phyloP scores from a whole-genome alignment of 2,329 filamentous ascomycete genomes.

The Claviceps lovelessii region DNA sequence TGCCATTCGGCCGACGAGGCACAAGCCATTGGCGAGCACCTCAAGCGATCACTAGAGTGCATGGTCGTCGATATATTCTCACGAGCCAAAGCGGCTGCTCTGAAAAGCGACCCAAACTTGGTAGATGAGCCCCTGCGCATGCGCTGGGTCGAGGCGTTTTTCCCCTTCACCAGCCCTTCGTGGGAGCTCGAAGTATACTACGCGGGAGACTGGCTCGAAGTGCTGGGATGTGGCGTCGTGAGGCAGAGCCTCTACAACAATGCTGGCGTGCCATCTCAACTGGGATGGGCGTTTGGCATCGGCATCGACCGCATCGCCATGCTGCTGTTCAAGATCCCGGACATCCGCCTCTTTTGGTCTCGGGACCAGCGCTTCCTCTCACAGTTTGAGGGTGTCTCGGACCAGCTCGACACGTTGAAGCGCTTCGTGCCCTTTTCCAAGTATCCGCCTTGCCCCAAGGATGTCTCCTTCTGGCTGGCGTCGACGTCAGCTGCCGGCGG shows the following conservation, averaged over 20 bases:
- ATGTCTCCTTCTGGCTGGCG: conserved; percentile 83
- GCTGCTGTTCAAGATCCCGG: conserved; percentile 89
- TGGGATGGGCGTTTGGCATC: conserved; percentile 93
- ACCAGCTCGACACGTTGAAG: conserved; percentile 31
- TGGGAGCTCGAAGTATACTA: conserved; percentile 97
- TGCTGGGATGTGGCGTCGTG: conserved; percentile 83
- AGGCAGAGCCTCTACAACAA: conserved; percentile 68
- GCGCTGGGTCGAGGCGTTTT: conserved; percentile 93
- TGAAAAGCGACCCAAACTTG: conserved; percentile 33
- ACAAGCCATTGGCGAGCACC: conserved; percentile 66
- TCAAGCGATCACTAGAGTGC: conserved; percentile 78
- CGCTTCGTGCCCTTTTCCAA: conserved; percentile 83
- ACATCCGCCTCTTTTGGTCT: conserved; percentile 96
- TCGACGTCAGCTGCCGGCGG: conserved; percentile 32
- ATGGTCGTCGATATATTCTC: conserved; percentile 85
- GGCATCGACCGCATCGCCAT: conserved; percentile 93
- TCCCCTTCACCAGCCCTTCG: conserved; percentile 88
- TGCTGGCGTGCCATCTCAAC: conserved; percentile 56
- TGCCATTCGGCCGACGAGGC: conserved; percentile 59
- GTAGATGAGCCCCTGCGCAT: conserved; percentile 62
- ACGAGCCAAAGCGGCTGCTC: conserved; percentile 54
- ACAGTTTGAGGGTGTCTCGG: conserved; percentile 59
- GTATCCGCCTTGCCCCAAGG: conserved; percentile 76
- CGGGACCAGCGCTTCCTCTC: conserved; percentile 68
- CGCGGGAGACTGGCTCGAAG: conserved; percentile 88